phyloP scores from a whole-genome alignment of 805 yeast species.

The Isabelozyma pseudorhagii region DNA sequence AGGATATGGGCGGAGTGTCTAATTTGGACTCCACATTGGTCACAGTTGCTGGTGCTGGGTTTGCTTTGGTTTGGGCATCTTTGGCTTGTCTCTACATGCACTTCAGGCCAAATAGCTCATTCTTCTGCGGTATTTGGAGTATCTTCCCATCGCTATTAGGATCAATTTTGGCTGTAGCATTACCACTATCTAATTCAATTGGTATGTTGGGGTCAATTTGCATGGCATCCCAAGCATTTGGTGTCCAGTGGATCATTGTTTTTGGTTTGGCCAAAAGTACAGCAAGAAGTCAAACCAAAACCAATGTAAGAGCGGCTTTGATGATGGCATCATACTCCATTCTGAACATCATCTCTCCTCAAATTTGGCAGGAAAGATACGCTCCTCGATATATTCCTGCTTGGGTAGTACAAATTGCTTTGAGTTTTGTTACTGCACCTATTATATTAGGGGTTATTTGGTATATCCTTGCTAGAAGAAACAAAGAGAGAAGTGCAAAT shows the following conservation, averaged over 20 bases:
- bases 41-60: slow-evolving; percentile 53
- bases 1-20: slow-evolving; percentile 38
- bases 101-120: slow-evolving; percentile 33
- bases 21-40: slow-evolving; percentile 49
- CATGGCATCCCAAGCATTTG: slow-evolving; percentile 45
- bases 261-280: slow-evolving; percentile 27
- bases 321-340: slow-evolving; percentile 45
- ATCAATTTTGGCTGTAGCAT: slow-evolving; percentile 42
- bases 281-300: slow-evolving; percentile 46
- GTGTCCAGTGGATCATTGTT: slow-evolving; percentile 34
- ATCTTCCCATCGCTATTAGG: slow-evolving; percentile 44
- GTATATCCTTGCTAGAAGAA: slow-evolving; percentile 43
- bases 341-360: slow-evolving; percentile 55
- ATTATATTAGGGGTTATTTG: slow-evolving; percentile 40
- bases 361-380: slow-evolving; percentile 48
- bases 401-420: slow-evolving; percentile 54
- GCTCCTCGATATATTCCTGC: slow-evolving; percentile 36
- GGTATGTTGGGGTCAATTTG: slow-evolving; percentile 43
- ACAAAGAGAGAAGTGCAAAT: slow-evolving; percentile 29
- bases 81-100: slow-evolving; percentile 31
- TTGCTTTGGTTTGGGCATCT: slow-evolving; percentile 38
- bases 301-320: slow-evolving; percentile 43
- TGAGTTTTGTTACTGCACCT: slow-evolving; percentile 49
- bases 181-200: slow-evolving; percentile 42
- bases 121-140: slow-evolving; percentile 31